Evolutionary conservation across 2,329 filamentous ascomycete genomes (phyloP), one percentile per base, ranked within the genome.

Genomic region (Diaporthe sp.): DNA sequence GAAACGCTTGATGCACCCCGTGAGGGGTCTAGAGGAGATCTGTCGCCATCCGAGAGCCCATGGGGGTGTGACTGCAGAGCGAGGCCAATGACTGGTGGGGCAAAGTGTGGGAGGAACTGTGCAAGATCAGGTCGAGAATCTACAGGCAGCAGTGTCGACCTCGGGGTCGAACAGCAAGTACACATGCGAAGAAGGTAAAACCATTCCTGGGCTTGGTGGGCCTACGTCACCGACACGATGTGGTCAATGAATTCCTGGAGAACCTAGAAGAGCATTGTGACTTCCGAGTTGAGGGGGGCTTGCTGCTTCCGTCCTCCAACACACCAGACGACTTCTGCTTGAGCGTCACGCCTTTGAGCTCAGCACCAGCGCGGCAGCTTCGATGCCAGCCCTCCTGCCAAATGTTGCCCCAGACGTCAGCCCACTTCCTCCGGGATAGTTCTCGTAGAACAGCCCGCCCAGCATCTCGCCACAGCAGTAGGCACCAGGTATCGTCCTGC

Each of bases 391-490:
- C 66, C 81, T 81, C 22, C 84, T 80, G 0, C 86, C 85, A 81
- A 87, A 86, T 0, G 92, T 89, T 0, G 88, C 84, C 0, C 90
- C 90, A 27, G 89, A 87, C 0, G 90, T 92, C 80, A 93, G 80
- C 0, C 90, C 91, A 78, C 88, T 91, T 0, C 91, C 91, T 6
- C 91, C 91, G 0, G 90, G 90, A 77, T 92, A 92, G 76, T 92
- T 92, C 17, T 86, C 85, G 78, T 90, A 91, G 77, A 92, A 92
- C 27, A 93, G 78, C 0, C 90, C 91, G 1, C 92, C 92, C 2
- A 94, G 78, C 89, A 94, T 92, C 81, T 94, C 92, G 0, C 92
- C 92, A 4, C 85, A 87, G 76, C 90, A 91, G 75, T 87, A 92
- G 2, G 93, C 78, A 0, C 91, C 89, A 0, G 85, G 85, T 7